These are phyloP conservation scores for Aspergillus versicolor DNA, from an alignment of 2,329 filamentous ascomycete species.

Conservation along the genomic window DNA sequence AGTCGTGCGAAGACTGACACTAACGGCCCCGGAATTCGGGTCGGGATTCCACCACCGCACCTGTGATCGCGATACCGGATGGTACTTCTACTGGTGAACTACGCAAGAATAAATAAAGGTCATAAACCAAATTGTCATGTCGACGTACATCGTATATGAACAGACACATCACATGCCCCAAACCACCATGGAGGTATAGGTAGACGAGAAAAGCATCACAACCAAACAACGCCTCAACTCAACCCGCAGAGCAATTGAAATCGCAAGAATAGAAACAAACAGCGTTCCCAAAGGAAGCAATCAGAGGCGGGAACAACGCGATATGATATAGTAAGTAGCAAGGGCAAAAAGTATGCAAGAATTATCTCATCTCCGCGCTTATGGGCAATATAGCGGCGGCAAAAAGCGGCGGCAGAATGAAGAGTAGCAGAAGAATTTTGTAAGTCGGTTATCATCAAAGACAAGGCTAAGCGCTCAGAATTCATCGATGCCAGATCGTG, in stretches of 20 bases:
- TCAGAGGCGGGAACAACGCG: slow-evolving; percentile 15
- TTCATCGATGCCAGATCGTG: slow-evolving; percentile 1
- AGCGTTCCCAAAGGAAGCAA: neutral
- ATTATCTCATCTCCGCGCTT: slow-evolving; percentile 11
- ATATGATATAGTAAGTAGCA: slow-evolving; percentile 12
- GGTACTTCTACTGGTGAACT: slow-evolving; percentile 29
- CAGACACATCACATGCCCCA: slow-evolving; percentile 12
- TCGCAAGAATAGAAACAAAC: slow-evolving; percentile 8
- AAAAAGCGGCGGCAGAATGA: slow-evolving; percentile 7
- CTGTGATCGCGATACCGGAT: no score
- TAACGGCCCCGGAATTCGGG: no score
- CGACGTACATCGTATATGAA: slow-evolving; percentile 26
- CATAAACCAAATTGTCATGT: slow-evolving; percentile 24
- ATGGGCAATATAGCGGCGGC: slow-evolving; percentile 8
- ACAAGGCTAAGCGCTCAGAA: slow-evolving; percentile 6
- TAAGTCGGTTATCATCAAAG: slow-evolving; percentile 11
- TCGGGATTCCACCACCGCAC: no score
- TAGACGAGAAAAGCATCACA: neutral
- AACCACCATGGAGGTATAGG: neutral
- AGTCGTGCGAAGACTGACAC: no score
- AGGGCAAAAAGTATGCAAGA: slow-evolving; percentile 18
- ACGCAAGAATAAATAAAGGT: neutral
- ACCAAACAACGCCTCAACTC: slow-evolving; percentile 1
- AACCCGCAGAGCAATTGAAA: slow-evolving; percentile 19
- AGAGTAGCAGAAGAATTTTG: slow-evolving; percentile 20